A percentile compares a stretch with the other conserved stretches of the same genome.
Evolutionary conservation across 192 early-diverging fungal genomes (phyloP).

Genomic region (Rhizoclosmatium sp.): DNA sequence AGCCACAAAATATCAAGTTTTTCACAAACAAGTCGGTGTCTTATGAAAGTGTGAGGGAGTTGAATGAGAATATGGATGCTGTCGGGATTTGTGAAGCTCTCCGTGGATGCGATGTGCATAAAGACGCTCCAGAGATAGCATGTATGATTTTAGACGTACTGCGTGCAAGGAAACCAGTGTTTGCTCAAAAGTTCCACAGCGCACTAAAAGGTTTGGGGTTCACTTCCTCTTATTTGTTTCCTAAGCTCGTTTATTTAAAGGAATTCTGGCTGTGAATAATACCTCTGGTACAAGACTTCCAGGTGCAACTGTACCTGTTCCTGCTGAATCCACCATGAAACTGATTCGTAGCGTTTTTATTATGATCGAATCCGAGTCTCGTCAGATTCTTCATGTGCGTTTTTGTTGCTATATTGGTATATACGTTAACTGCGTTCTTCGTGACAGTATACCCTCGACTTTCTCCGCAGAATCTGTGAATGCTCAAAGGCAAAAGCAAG

Average conservation of each 20-base stretch:
- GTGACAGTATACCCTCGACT: slow-evolving; percentile 28
- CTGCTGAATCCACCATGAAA: slow-evolving; percentile 29
- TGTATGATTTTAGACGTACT: not conserved
- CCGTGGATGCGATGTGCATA: not conserved
- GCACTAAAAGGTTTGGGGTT: slow-evolving; percentile 23
- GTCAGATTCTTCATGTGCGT: slow-evolving; percentile 27
- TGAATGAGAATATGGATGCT: slow-evolving; percentile 13
- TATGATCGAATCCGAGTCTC: slow-evolving; percentile 22
- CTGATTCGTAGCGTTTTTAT: slow-evolving; percentile 20
- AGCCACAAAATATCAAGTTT: slow-evolving; percentile 12
- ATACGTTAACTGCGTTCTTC: not conserved
- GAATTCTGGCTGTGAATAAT: slow-evolving; percentile 26
- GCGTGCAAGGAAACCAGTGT: not conserved
- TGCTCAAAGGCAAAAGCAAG: slow-evolving; percentile 2
- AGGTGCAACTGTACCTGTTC: slow-evolving; percentile 23
- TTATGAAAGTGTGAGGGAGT: not conserved
- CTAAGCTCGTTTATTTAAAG: slow-evolving; percentile 1
- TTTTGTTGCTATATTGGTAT: not conserved
- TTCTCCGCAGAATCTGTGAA: slow-evolving; percentile 31
- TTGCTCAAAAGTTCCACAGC: slow-evolving; percentile 23
- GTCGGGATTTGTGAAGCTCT: slow-evolving; percentile 7
- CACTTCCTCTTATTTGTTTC: not conserved
- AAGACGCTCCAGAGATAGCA: slow-evolving; percentile 20
- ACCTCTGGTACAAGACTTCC: slow-evolving; percentile 8
- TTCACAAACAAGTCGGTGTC: not conserved